Base-by-base conservation (phyloP, 257 asterid species). In the Ocimum tenuiflorum region DNA sequence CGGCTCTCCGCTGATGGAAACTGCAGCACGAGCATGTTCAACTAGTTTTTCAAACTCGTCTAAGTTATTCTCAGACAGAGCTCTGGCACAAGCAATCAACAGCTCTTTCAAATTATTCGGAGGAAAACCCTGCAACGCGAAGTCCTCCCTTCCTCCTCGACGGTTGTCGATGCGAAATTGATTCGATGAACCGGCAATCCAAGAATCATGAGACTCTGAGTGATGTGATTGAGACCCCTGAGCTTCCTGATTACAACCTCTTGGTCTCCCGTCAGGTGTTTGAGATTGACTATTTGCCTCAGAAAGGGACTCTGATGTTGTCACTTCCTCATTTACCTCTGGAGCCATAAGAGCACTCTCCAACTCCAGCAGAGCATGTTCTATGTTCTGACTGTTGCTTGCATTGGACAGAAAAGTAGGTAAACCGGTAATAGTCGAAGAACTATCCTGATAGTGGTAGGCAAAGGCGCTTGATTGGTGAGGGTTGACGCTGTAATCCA, bases 1-100 rank as follows among this genome's bases (percentile, higher is more conserved):
- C 4, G 98, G 96, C 73, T 89, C 98, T 13, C 98, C 98, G 3
- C 75, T 82, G 35, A 91, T 82, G 18, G 95, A 87, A 20, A 91
- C 96, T 1, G 80, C 77, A 10, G 73, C 70, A 31, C 91, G 86
- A 10, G 92, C 89, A 10, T 55, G 79, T 22, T 65, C 80, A 6
- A 81, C 79, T 46, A 89, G 73, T 52, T 61, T 70, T 0, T 85
- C 88, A 8, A 91, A 91, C 49, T 82, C 79, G 1, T 69, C 73
- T 7, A 67, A 52, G 39, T 48, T 73, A 48, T 87, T 82, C 68
- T 89, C 95, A 1, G 75, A 69, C 31, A 91, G 91, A 31, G 96
- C 91, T 63, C 76, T 46, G 17, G 96, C 98, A 70, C 98, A 89
- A 18, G 71, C 86, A 8, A 83, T 69, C 58, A 91, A 75, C 60